These are phyloP conservation scores for Trichophyton equinum DNA, from an alignment of 2,329 filamentous ascomycete species.

Conservation along the genomic window DNA sequence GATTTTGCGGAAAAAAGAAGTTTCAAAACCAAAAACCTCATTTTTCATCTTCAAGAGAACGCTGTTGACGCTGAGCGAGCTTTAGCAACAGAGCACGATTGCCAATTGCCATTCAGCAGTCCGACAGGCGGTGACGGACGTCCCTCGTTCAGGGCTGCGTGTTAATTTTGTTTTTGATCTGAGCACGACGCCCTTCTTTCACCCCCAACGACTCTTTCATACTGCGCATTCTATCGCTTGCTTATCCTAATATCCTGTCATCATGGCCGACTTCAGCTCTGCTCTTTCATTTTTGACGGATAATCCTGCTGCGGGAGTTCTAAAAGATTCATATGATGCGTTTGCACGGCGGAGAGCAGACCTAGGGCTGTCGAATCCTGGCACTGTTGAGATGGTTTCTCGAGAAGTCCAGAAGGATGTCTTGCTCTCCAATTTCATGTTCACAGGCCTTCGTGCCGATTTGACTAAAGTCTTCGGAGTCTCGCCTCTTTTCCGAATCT, in stretches of 20 bases:
- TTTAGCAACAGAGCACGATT: neutral
- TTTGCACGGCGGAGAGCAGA: slow-evolving; percentile 79
- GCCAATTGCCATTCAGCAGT: slow-evolving; percentile 1
- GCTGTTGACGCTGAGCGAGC: neutral
- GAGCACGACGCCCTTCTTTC: neutral
- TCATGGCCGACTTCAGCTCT: slow-evolving; percentile 32
- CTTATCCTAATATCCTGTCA: slow-evolving; percentile 9
- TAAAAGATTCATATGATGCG: slow-evolving; percentile 65
- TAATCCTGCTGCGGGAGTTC: slow-evolving; percentile 57
- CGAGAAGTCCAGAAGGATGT: slow-evolving; percentile 94
- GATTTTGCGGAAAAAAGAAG: neutral
- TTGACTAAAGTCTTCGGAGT: slow-evolving; percentile 94
- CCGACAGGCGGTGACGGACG: neutral
- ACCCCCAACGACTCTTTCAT: neutral
- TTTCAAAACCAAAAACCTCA: slow-evolving; percentile 1
- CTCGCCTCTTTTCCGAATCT: slow-evolving; percentile 88
- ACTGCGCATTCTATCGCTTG: neutral
- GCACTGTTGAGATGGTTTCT: slow-evolving; percentile 77
- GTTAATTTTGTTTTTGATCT: neutral
- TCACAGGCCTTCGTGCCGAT: slow-evolving; percentile 89
- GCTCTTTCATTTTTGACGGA: slow-evolving; percentile 55
- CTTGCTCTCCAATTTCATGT: slow-evolving; percentile 91
- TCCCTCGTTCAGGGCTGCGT: neutral
- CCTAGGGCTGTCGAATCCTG: slow-evolving; percentile 82
- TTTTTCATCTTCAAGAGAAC: neutral